These are phyloP conservation scores for Hamigera avellanea DNA, from an alignment of 495 filamentous ascomycete genomes.

Conservation along the genomic window DNA sequence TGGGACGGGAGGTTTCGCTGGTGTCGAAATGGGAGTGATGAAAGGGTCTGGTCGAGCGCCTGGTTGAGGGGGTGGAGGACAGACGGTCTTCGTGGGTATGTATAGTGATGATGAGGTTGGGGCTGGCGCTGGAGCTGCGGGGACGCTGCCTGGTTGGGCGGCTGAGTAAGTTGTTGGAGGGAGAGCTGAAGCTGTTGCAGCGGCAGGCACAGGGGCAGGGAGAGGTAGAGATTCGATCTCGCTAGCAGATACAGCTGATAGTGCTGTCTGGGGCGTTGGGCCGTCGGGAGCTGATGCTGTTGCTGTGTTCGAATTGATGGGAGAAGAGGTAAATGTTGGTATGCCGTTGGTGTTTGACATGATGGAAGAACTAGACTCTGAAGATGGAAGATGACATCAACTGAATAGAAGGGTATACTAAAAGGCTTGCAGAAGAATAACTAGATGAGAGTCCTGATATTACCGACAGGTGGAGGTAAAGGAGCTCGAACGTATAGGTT, in stretches of 20 bases:
- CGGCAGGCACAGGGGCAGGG: conserved; percentile 14
- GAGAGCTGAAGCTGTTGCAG: conserved; percentile 24
- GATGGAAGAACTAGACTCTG: not conserved
- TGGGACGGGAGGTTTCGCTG: conserved; percentile 20
- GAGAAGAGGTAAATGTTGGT: conserved; percentile 45
- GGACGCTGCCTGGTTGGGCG: conserved; percentile 8
- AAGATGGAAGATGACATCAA: not conserved
- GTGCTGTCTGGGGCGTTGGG: conserved; percentile 37
- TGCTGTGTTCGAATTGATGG: conserved; percentile 35
- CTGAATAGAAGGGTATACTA: conserved; percentile 1
- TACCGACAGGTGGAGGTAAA: not conserved
- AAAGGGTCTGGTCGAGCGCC: conserved; percentile 35
- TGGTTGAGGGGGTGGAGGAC: conserved; percentile 50
- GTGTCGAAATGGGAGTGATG: conserved; percentile 7
- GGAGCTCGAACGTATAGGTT: conserved; percentile 1
- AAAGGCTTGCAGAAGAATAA: not conserved
- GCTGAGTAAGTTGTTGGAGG: conserved; percentile 4
- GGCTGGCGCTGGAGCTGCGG: conserved; percentile 3
- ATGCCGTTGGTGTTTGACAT: conserved; percentile 43
- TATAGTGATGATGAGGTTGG: conserved; percentile 10
- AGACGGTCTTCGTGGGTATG: conserved; percentile 12
- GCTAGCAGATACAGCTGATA: conserved; percentile 13
- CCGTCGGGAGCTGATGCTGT: conserved; percentile 33
- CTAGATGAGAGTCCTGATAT: not conserved
- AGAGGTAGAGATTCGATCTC: no score